Conservation (phyloP, 345 rosid species). For the Murraya paniculata region DNA sequence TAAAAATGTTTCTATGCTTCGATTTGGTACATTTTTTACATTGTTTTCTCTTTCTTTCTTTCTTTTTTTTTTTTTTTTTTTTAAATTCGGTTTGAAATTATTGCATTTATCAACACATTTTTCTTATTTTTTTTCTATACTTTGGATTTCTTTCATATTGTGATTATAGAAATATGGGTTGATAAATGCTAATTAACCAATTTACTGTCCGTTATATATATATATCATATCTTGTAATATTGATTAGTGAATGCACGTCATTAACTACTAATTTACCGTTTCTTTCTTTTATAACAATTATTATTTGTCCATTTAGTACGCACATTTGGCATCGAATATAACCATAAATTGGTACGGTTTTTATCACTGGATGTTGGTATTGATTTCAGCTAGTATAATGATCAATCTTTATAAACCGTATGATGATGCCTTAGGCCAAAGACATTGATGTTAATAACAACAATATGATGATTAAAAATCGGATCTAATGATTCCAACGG, state of each 20-base stretch:
- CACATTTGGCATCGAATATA: neutral
- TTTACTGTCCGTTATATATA: neutral
- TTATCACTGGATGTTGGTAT: neutral
- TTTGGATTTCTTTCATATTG: neutral
- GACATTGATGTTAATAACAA: too few relatives aligned
- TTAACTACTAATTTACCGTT: neutral
- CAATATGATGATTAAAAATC: neutral
- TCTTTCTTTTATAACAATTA: neutral
- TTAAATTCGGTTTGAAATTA: conserved; percentile 2
- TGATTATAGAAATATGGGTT: conserved; percentile 37
- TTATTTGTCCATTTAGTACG: neutral
- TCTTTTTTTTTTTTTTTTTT: conserved; percentile 11
- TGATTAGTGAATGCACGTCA: neutral
- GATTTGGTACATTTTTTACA: conserved; percentile 1
- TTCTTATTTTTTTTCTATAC: neutral
- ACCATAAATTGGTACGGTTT: neutral
- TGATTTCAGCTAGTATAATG: neutral
- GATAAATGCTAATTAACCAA: conserved; percentile 29
- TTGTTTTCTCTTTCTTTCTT: too few relatives aligned
- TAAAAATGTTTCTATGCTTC: neutral
- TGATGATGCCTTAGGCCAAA: too few relatives aligned
- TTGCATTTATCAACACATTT: conserved; percentile 2
- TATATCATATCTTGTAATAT: neutral
- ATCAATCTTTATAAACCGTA: too few relatives aligned
- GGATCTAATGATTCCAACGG: neutral